Base-by-base conservation (phyloP, 2,329 filamentous ascomycete genomes). In the Zasmidium angulare region DNA sequence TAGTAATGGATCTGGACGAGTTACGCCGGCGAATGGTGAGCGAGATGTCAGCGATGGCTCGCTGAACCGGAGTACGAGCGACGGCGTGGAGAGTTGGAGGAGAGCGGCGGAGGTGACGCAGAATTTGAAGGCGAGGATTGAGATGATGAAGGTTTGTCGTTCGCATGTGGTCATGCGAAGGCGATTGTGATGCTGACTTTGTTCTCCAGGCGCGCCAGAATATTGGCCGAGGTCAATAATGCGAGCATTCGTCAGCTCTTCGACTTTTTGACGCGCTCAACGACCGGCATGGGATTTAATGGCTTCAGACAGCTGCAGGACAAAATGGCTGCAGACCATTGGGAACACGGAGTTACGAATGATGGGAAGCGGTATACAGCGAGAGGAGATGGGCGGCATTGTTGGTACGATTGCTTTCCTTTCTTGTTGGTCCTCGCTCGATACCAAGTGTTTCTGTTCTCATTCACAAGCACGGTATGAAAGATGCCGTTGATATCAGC, bases 101-200 rank as follows among this genome's bases (percentile, higher is more conserved):
- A 84, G 95, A 67, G 95, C 95, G 19, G 95, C 95, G 1, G 95
- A 99, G 79, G 95, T 99, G 59, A 99, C 95, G 56, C 97, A 93
- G 76, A 95, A 97, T 75, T 77, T 99, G 71, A 99, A 98, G 80
- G 92, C 93, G 54, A 86, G 95, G 74, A 99, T 99, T 75, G 95
- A 98, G 80, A 90, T 95, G 81, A 99, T 99, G 95, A 99, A 98
- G 83, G 86, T 84, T 69, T 64, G 79, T 72, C 24, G 21, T n/a
- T 1, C 21, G 6, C 12, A 22, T 19, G 14, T 23, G n/a, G 21
- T 19, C 29, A 29, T 21, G 21, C 11, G 19, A 21, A 14, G 29
- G 50, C 3, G 29, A 22, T 24, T 47, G 22, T 20, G 29, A 48
- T 53, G 10, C 26, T 46, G 20, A 53, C 23, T 49, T 3, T 31